phyloP scores from a whole-genome alignment of 1,284 basidiomycete species.

The Vanrija sp. region DNA sequence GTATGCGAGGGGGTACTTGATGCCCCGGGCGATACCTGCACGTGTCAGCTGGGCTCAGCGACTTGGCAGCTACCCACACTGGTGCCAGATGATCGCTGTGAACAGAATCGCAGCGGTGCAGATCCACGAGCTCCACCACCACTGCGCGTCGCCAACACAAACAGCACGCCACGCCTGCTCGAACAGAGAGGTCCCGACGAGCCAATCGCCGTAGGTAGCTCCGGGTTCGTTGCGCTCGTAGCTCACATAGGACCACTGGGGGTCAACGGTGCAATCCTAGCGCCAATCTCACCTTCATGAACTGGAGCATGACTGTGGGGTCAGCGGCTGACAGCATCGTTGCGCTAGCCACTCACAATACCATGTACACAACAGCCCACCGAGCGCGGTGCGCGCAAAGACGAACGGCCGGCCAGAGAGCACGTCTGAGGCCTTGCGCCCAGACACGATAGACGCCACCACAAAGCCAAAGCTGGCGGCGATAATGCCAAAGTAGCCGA shows the following conservation, averaged over 20 bases:
- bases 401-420: conserved; percentile 34
- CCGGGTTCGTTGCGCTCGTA: conserved; percentile 43
- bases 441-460: conserved; percentile 37
- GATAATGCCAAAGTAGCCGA: conserved; percentile 56
- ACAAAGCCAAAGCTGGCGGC: conserved; percentile 49
- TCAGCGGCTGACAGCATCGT: conserved; percentile 48
- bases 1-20: conserved; percentile 62
- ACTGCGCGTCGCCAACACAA: conserved; percentile 54
- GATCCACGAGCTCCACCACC: conserved; percentile 73
- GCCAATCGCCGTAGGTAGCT: conserved; percentile 55
- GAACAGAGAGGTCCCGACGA: conserved; percentile 60
- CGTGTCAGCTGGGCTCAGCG: background rate
- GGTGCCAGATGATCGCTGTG: conserved; percentile 58
- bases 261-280: conserved; percentile 1
- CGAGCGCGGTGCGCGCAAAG: conserved; percentile 36
- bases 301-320: conserved; percentile 42
- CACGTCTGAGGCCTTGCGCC: conserved; percentile 9
- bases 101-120: conserved; percentile 65
- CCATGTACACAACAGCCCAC: conserved; percentile 54
- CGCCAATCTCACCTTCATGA: conserved; percentile 51
- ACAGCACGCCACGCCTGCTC: conserved; percentile 60
- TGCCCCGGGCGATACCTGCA: conserved; percentile 52
- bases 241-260: conserved; percentile 58
- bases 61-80: conserved; percentile 52
- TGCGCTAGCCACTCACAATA: conserved; percentile 54